Percentiles rank a stretch among this genome's conserved stretches.
Evolutionary conservation across 768 basidiomycete genomes (phyloP).

Genomic region (Collybiopsis luxurians): DNA sequence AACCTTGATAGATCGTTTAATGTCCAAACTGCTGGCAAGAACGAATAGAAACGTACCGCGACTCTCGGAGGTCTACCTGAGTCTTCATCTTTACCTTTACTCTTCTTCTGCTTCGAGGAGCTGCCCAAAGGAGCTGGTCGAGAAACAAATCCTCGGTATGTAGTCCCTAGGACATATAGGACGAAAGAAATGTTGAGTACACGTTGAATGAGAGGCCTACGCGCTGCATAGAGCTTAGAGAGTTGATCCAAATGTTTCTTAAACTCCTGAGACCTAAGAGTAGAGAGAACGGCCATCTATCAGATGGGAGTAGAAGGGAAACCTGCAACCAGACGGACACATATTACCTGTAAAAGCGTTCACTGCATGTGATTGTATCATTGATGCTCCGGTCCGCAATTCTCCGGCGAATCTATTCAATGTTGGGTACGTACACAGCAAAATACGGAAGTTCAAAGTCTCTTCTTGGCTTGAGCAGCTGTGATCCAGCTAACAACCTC

Average conservation of each 20-base stretch:
- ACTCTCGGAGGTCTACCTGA: slow-evolving; percentile 55
- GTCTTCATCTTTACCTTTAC: slow-evolving; percentile 19
- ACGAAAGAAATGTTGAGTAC: slow-evolving; percentile 68
- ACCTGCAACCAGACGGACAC: no score
- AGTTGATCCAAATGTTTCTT: slow-evolving; percentile 34
- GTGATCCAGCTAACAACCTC: slow-evolving; percentile 52
- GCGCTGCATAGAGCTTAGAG: slow-evolving; percentile 50
- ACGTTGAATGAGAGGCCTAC: slow-evolving; percentile 74
- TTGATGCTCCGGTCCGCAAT: no score
- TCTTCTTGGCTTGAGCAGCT: slow-evolving; percentile 22
- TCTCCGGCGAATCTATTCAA: no score
- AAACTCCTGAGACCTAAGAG: slow-evolving; percentile 31
- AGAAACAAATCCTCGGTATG: slow-evolving; percentile 56
- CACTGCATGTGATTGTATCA: no score
- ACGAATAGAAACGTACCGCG: slow-evolving; percentile 47
- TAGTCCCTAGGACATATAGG: slow-evolving; percentile 62
- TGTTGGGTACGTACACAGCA: no score
- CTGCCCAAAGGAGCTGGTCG: slow-evolving; percentile 27
- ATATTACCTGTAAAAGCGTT: no score
- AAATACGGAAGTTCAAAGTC: slow-evolving; percentile 14
- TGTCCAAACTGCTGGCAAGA: not conserved
- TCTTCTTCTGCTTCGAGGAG: slow-evolving; percentile 31
- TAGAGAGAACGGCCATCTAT: slow-evolving; percentile 31
- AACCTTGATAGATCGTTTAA: slow-evolving; percentile 45
- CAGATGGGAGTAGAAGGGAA: not conserved